phyloP scores from a whole-genome alignment of 2,329 filamentous ascomycete genomes.

The Escovopsis weberi region DNA sequence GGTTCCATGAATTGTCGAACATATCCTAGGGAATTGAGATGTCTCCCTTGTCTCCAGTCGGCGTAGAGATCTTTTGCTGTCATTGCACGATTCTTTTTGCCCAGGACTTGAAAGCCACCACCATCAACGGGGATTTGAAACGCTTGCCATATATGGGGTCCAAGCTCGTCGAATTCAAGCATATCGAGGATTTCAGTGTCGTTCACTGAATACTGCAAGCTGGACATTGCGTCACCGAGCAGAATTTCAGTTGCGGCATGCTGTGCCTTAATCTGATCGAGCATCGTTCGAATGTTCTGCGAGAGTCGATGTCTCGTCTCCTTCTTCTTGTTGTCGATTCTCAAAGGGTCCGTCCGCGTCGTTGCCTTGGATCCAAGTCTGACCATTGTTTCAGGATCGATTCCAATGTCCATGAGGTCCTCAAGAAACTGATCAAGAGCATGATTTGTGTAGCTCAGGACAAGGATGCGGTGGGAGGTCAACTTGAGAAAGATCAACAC shows the following conservation, averaged over 20 bases:
- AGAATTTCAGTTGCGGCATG: too few relatives aligned
- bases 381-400: conserved; percentile 35
- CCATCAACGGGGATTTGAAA: conserved; percentile 33
- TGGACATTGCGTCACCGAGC: too few relatives aligned
- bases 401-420: conserved; percentile 46
- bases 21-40: neutral
- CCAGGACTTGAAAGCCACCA: conserved; percentile 32
- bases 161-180: conserved; percentile 37
- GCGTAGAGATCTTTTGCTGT: conserved; percentile 9
- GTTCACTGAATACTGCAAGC: too few relatives aligned
- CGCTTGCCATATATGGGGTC: conserved; percentile 38
- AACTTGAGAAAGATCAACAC: conserved; percentile 38
- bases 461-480: conserved; percentile 38
- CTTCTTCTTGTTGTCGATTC: conserved; percentile 26
- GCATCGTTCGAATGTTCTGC: neutral
- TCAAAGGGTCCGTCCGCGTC: conserved; percentile 29
- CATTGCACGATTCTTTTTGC: conserved; percentile 29
- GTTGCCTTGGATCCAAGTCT: conserved; percentile 49
- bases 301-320: neutral
- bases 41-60: conserved; percentile 6
- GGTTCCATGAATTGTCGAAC: conserved; percentile 9
- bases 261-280: too few relatives aligned
- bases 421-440: conserved; percentile 43
- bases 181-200: conserved; percentile 6
- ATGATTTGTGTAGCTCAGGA: conserved; percentile 53